These are phyloP conservation scores for Zhuliangozyma parablackwelliae DNA, from an alignment of 1,139 yeast species.

Conservation along the genomic window DNA sequence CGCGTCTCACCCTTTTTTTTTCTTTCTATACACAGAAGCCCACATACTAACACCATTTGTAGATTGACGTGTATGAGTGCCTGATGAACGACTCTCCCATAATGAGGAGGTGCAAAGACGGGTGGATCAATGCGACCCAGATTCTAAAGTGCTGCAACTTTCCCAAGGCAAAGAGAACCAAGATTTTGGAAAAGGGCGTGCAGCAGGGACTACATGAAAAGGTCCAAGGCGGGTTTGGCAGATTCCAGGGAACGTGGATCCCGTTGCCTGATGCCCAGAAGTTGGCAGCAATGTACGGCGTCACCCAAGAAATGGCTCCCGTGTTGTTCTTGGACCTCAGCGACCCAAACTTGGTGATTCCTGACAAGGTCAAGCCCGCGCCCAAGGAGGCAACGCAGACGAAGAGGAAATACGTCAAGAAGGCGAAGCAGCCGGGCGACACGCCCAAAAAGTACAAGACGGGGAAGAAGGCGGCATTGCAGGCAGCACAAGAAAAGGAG, in stretches of 20 bases:
- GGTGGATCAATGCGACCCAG: slow-evolving; percentile 98
- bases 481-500: slow-evolving; percentile 10
- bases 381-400: slow-evolving; percentile 42
- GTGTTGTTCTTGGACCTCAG: slow-evolving; percentile 46
- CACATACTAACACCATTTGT: background rate
- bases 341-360: slow-evolving; percentile 45
- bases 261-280: slow-evolving; percentile 62
- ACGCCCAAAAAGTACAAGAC: slow-evolving; percentile 31
- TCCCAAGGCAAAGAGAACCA: slow-evolving; percentile 90
- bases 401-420: slow-evolving; percentile 42
- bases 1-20: background rate
- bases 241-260: slow-evolving; percentile 98
- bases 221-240: slow-evolving; percentile 96
- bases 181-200: slow-evolving; percentile 87
- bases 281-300: slow-evolving; percentile 50
- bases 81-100: slow-evolving; percentile 78
- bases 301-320: slow-evolving; percentile 52
- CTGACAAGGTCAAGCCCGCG: slow-evolving; percentile 42
- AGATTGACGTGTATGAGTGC: slow-evolving; percentile 79
- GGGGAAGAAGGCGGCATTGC: slow-evolving; percentile 11
- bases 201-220: slow-evolving; percentile 85
- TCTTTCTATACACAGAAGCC: background rate
- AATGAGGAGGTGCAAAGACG: slow-evolving; percentile 87
- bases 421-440: slow-evolving; percentile 31
- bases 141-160: slow-evolving; percentile 90